Evolutionary conservation across 768 basidiomycete species (phyloP).

Genomic region (Boletellus sp.): DNA sequence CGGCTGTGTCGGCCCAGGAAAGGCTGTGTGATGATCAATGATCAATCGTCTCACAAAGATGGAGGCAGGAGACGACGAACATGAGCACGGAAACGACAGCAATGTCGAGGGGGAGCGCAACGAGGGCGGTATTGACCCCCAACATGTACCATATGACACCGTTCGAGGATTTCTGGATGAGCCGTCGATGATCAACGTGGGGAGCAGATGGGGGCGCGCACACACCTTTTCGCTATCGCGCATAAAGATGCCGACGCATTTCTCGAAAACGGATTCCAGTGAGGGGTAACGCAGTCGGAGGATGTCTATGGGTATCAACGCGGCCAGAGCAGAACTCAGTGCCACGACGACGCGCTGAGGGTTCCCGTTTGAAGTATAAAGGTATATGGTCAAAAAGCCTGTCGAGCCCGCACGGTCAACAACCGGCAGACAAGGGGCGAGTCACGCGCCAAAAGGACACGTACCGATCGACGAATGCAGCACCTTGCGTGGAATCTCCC

Average conservation of each 20-base stretch:
- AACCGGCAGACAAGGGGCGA: neutral
- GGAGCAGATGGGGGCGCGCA: neutral
- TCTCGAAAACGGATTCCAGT: constrained; percentile 72
- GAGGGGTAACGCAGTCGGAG: constrained; percentile 62
- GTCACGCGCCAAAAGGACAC: constrained; percentile 26
- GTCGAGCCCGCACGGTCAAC: constrained; percentile 12
- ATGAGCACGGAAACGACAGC: constrained; percentile 88
- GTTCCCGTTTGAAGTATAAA: constrained; percentile 49
- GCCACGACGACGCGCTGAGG: constrained; percentile 52
- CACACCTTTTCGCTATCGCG: constrained; percentile 77
- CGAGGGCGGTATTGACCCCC: constrained; percentile 75
- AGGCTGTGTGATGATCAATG: constrained; percentile 45
- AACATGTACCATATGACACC: constrained; percentile 89
- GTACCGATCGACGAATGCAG: constrained; percentile 86
- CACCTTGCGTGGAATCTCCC: constrained; percentile 87
- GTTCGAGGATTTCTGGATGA: constrained; percentile 55
- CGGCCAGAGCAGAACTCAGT: constrained; percentile 61
- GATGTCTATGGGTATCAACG: constrained; percentile 72
- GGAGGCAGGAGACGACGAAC: constrained; percentile 42
- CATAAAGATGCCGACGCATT: constrained; percentile 78
- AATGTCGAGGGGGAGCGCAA: constrained; percentile 77
- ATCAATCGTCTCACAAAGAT: neutral
- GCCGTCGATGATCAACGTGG: neutral
- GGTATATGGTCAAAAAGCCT: constrained; percentile 63
- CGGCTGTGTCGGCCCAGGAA: constrained; percentile 94